Percentiles rank a stretch among this genome's conserved stretches.
phyloP scores from a whole-genome alignment of 208 protist genomes.

The Jaenimonas drosophilae region DNA sequence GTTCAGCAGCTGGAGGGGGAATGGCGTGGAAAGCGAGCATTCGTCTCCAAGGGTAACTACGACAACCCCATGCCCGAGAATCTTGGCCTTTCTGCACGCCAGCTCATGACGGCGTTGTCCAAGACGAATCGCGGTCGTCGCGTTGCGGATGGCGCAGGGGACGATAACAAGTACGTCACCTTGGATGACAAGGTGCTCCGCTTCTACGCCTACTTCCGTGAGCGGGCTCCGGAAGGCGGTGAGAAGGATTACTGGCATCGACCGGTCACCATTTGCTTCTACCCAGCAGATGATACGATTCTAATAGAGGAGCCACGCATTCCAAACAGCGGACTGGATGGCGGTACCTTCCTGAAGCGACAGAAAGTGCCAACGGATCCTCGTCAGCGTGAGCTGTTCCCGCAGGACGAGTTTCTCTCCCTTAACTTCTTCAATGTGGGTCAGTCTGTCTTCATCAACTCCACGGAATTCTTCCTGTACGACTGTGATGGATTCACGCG shows the following conservation, averaged over 20 bases:
- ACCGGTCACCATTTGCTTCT: constrained; percentile 89
- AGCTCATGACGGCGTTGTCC: constrained; percentile 58
- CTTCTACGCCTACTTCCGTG: constrained; percentile 94
- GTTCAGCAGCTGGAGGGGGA: constrained; percentile 78
- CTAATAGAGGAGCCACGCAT: constrained; percentile 87
- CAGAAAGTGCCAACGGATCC: constrained; percentile 73
- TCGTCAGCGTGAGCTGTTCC: constrained; percentile 67
- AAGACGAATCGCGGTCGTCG: constrained; percentile 1
- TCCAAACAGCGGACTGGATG: constrained; percentile 92
- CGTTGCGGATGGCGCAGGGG: constrained; percentile 4
- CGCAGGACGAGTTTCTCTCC: constrained; percentile 74
- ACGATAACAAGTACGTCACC: constrained; percentile 36
- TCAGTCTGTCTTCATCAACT: constrained; percentile 83
- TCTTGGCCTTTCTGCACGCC: constrained; percentile 46
- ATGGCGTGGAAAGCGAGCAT: constrained; percentile 61
- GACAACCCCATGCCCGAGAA: constrained; percentile 23
- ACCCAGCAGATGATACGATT: constrained; percentile 91
- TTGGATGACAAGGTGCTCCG: constrained; percentile 92
- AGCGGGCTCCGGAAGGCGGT: constrained; percentile 85
- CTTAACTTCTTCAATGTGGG: constrained; percentile 92
- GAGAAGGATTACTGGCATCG: constrained; percentile 85
- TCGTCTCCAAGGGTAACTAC: constrained; percentile 35
- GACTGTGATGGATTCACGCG: constrained; percentile 92
- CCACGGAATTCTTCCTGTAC: constrained; percentile 88
- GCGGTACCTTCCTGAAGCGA: constrained; percentile 90